Percentiles rank a stretch among this genome's conserved stretches.
These are phyloP conservation scores for Saitozyma sp. DNA, from an alignment of 768 basidiomycete species.

Conservation along the genomic window DNA sequence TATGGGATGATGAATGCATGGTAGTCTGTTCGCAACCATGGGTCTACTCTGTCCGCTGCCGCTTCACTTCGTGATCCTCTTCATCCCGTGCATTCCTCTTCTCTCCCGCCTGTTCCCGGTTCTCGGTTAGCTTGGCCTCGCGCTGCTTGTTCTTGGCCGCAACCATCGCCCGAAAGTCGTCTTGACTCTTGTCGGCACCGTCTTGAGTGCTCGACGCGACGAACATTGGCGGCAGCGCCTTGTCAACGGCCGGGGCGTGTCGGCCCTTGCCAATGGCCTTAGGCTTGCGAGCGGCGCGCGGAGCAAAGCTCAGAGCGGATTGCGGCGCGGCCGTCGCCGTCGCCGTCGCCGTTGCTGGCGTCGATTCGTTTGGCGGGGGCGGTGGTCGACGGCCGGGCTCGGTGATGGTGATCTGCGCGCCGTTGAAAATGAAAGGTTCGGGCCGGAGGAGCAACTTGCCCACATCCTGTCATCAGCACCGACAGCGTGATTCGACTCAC, in stretches of 20 bases:
- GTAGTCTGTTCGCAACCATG: neutral
- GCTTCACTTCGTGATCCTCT: conserved; percentile 15
- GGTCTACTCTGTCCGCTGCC: neutral
- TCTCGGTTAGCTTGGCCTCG: conserved; percentile 23
- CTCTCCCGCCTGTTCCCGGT: neutral
- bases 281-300: conserved; percentile 26
- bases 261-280: conserved; percentile 55
- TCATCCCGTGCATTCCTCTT: conserved; percentile 22
- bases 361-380: neutral
- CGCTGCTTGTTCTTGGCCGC: conserved; percentile 43
- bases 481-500: conserved; percentile 59
- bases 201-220: neutral
- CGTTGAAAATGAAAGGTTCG: conserved; percentile 72
- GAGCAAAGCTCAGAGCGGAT: conserved; percentile 26
- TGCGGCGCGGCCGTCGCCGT: neutral
- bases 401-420: conserved; percentile 60
- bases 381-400: conserved; percentile 11
- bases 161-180: conserved; percentile 84
- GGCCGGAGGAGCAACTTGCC: conserved; percentile 72
- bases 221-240: conserved; percentile 8
- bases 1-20: conserved; percentile 12
- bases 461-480: conserved; percentile 65
- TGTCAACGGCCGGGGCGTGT: conserved; percentile 52
- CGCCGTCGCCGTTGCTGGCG: neutral
- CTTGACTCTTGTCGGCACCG: conserved; percentile 58